These are phyloP conservation scores for Saccharomyces cerevisiae DNA, from an alignment of 805 yeast species.

Conservation along the genomic window DNA sequence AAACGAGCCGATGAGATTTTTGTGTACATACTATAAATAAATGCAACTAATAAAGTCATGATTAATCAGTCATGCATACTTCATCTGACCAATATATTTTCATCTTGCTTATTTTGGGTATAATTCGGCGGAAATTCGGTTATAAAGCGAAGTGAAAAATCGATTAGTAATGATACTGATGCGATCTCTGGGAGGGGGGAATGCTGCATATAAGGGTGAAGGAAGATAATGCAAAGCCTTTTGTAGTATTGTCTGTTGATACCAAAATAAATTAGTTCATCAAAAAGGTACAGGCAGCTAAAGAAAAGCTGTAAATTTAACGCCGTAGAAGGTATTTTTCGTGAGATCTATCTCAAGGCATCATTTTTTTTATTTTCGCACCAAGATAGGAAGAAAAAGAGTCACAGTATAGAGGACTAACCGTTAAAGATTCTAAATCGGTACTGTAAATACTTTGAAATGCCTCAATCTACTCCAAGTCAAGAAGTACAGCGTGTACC, in stretches of 20 bases:
- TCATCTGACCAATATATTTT: neutral
- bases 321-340: neutral
- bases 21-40: neutral
- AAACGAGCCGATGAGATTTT: neutral
- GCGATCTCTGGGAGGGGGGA: neutral
- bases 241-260: neutral
- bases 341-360: neutral
- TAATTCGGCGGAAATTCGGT: neutral
- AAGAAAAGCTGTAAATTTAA: neutral
- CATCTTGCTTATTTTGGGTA: neutral
- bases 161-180: neutral
- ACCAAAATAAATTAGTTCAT: neutral
- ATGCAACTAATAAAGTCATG: neutral
- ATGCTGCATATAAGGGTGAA: neutral
- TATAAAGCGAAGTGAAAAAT: neutral
- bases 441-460: neutral
- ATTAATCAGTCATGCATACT: neutral
- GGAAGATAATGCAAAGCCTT: neutral
- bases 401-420: neutral
- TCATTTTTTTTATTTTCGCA: neutral
- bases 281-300: neutral
- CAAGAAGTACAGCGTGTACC: slow-evolving; percentile 3
- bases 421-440: neutral
- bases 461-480: neutral
- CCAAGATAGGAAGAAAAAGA: neutral